Percentiles rank a stretch among this genome's conserved stretches.
Conservation (phyloP, 1,139 yeast genomes). For the Meyerozyma smithsonii region DNA sequence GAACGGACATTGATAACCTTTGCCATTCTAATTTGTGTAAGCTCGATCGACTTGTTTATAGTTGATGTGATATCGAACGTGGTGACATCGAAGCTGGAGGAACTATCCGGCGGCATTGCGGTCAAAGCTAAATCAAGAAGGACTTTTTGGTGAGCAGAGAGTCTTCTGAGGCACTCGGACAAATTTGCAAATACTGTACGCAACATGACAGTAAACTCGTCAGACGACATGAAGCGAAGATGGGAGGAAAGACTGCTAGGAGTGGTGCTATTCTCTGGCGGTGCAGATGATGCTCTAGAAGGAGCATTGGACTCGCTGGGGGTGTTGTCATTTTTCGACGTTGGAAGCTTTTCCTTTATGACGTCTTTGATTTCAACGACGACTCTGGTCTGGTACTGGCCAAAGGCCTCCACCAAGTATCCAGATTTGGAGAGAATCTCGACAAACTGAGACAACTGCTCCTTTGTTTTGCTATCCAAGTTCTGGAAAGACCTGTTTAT, state of each 20-base stretch:
- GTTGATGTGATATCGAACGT: slow-evolving; percentile 62
- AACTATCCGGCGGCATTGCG: slow-evolving; percentile 31
- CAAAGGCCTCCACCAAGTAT: slow-evolving; percentile 59
- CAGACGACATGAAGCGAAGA: slow-evolving; percentile 61
- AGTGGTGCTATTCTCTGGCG: slow-evolving; percentile 18
- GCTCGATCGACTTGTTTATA: slow-evolving; percentile 61
- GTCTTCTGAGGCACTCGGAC: slow-evolving; percentile 68
- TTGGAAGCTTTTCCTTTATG: slow-evolving; percentile 62
- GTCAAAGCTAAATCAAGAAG: slow-evolving; percentile 70
- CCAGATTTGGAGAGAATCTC: slow-evolving; percentile 59
- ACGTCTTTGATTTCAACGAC: slow-evolving; percentile 68
- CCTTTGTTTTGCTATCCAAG: slow-evolving; percentile 32
- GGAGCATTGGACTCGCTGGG: slow-evolving; percentile 21
- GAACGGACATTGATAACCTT: slow-evolving; percentile 75
- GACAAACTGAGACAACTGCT: slow-evolving; percentile 41
- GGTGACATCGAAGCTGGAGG: slow-evolving; percentile 43
- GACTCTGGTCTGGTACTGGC: slow-evolving; percentile 62
- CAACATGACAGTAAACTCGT: slow-evolving; percentile 72
- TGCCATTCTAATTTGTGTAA: slow-evolving; percentile 72
- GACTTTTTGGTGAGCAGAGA: slow-evolving; percentile 74
- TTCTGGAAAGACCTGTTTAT: slow-evolving; percentile 27
- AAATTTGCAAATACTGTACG: slow-evolving; percentile 56
- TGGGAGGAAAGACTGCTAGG: slow-evolving; percentile 42
- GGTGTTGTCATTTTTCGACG: slow-evolving; percentile 10
- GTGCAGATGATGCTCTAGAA: slow-evolving; percentile 28